phyloP scores from a whole-genome alignment of 1,139 yeast species.

The Lodderomyces metapsilosis region DNA sequence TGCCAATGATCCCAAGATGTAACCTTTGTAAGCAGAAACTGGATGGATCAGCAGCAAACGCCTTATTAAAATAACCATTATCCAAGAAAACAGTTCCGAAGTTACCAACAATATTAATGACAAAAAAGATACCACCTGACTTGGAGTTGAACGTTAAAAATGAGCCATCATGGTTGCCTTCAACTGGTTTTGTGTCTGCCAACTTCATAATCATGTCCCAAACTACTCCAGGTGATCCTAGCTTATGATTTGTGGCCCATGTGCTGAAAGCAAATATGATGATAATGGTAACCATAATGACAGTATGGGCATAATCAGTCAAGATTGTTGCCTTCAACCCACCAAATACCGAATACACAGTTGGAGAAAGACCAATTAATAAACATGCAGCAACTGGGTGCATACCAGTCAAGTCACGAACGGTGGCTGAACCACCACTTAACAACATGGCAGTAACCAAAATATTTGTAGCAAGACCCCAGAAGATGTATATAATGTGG shows the following conservation, averaged over 20 bases:
- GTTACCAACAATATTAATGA: slow-evolving; percentile 80
- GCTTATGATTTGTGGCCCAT: slow-evolving; percentile 55
- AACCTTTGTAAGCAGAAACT: slow-evolving; percentile 84
- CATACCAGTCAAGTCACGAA: slow-evolving; percentile 79
- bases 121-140: slow-evolving; percentile 79
- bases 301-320: slow-evolving; percentile 82
- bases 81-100: slow-evolving; percentile 89
- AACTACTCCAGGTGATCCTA: slow-evolving; percentile 81
- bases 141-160: slow-evolving; percentile 77
- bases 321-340: slow-evolving; percentile 89
- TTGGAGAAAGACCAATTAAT: slow-evolving; percentile 79
- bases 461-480: slow-evolving; percentile 83
- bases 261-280: slow-evolving; percentile 62
- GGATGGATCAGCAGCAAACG: slow-evolving; percentile 86
- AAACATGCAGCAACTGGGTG: slow-evolving; percentile 77
- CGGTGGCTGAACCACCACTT: slow-evolving; percentile 83
- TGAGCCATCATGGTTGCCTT: slow-evolving; percentile 75
- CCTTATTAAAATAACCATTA: slow-evolving; percentile 88
- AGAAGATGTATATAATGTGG: slow-evolving; percentile 68
- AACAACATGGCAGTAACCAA: slow-evolving; percentile 85
- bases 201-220: slow-evolving; percentile 67
- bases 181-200: slow-evolving; percentile 58
- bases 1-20: slow-evolving; percentile 83
- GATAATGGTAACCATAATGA: slow-evolving; percentile 57
- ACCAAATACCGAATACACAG: slow-evolving; percentile 79